A percentile compares a stretch with the other conserved stretches of the same genome.
Conservation (phyloP, 75 land plant genomes). For the Ceratopteris richardii region DNA sequence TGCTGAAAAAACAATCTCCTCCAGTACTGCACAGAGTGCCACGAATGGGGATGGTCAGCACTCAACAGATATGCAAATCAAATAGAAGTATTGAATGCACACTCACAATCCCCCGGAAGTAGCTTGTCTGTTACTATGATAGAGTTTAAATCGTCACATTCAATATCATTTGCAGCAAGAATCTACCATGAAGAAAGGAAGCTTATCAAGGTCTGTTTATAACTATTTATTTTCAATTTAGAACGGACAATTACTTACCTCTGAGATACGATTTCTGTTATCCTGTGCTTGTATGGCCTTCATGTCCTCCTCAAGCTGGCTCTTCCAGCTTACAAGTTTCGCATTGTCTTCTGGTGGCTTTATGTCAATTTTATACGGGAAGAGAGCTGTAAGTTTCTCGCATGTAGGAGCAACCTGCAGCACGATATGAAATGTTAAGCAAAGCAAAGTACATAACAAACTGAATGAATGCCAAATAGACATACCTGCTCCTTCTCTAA, state of each 20-base stretch:
- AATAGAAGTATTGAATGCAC: not conserved
- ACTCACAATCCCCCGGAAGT: slow-evolving; percentile 46
- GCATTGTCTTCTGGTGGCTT: slow-evolving; percentile 69
- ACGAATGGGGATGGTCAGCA: too few relatives aligned
- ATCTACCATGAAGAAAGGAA: slow-evolving; percentile 7
- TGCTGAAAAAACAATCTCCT: slow-evolving; percentile 81
- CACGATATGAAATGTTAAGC: not conserved
- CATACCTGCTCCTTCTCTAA: slow-evolving; percentile 14
- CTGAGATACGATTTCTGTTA: slow-evolving; percentile 67
- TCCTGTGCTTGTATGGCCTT: slow-evolving; percentile 69
- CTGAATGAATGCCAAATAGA: too few relatives aligned
- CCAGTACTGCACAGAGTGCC: slow-evolving; percentile 48
- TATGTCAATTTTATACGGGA: slow-evolving; percentile 71
- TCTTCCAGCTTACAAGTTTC: slow-evolving; percentile 60
- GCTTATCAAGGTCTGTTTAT: not conserved
- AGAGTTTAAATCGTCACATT: slow-evolving; percentile 69
- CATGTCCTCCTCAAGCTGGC: slow-evolving; percentile 84
- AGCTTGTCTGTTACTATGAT: slow-evolving; percentile 53
- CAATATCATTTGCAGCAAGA: slow-evolving; percentile 78
- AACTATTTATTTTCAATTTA: not conserved
- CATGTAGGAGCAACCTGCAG: slow-evolving; percentile 12
- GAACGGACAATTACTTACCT: slow-evolving; percentile 17
- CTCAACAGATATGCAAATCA: too few relatives aligned
- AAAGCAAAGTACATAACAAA: too few relatives aligned
- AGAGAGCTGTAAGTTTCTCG: slow-evolving; percentile 40